Percentiles rank a stretch among this genome's conserved stretches.
These are phyloP conservation scores for Cytospora leucostoma DNA, from an alignment of 2,329 filamentous ascomycete genomes.

Conservation along the genomic window DNA sequence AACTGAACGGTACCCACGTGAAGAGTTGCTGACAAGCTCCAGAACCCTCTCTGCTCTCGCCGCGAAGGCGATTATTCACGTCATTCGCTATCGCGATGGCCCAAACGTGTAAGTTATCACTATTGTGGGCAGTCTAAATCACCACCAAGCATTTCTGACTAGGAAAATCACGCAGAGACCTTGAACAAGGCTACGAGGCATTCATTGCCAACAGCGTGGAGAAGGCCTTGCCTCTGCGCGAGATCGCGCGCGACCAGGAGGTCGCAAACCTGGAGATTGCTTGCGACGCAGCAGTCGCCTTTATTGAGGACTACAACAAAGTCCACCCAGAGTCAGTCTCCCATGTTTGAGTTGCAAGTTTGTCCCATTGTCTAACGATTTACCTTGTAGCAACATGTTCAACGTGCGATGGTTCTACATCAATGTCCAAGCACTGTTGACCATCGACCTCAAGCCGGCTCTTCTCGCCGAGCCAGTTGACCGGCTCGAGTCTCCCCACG, in stretches of 20 bases:
- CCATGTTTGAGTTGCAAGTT: too few relatives aligned
- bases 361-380: too few relatives aligned
- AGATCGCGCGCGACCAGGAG: conserved; percentile 2
- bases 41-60: conserved; percentile 14
- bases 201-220: not conserved
- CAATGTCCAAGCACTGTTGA: conserved; percentile 9
- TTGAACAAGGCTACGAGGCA: not conserved
- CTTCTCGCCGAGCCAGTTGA: not conserved
- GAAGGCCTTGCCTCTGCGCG: conserved; percentile 2
- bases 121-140: too few relatives aligned
- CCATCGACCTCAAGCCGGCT: conserved; percentile 2
- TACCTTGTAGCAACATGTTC: not conserved
- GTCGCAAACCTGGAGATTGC: conserved; percentile 21
- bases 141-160: not conserved
- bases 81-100: not conserved
- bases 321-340: conserved; percentile 1
- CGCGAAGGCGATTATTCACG: not conserved
- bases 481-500: not conserved
- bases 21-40: not conserved
- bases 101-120: not conserved
- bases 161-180: not conserved
- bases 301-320: not conserved
- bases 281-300: conserved; percentile 18
- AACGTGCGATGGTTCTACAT: conserved; percentile 12
- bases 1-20: too few relatives aligned